Percentiles rank a stretch among this genome's conserved stretches.
Conservation (phyloP, 139 green algal species). For the Micractinium conductrix region DNA sequence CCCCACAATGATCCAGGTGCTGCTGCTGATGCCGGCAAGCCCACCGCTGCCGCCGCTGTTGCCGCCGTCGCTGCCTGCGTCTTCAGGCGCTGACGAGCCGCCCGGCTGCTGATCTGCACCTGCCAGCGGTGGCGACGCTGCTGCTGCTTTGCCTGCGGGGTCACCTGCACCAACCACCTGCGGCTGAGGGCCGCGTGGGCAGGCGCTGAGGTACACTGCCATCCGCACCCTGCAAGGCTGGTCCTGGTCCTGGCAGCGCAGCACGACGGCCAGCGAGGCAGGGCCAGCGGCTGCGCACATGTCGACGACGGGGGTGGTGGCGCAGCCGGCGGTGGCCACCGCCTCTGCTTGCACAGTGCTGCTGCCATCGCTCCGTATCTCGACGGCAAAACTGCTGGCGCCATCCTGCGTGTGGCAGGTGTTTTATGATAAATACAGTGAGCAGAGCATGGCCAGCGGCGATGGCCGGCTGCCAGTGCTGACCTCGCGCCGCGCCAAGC, state of each 20-base stretch:
- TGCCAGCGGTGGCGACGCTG: no score
- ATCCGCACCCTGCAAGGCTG: not conserved
- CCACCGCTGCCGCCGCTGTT: not conserved
- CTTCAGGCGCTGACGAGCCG: not conserved
- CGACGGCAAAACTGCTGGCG: not conserved
- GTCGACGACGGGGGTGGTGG: not conserved
- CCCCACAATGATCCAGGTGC: not conserved
- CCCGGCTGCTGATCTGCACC: not conserved
- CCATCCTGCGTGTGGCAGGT: not conserved
- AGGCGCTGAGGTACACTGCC: constrained; percentile 7
- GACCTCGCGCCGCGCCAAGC: not conserved
- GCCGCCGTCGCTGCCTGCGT: no score
- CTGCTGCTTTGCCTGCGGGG: not conserved
- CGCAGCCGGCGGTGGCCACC: not conserved
- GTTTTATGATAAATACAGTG: not conserved
- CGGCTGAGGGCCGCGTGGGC: not conserved
- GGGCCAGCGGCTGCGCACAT: not conserved
- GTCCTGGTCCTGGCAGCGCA: not conserved
- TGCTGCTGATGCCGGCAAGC: not conserved
- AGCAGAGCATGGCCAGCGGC: not conserved
- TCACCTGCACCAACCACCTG: not conserved
- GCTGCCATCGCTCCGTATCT: not conserved
- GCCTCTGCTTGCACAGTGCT: not conserved
- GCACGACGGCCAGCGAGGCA: not conserved
- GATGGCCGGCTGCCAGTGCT: not conserved